Evolutionary conservation across 179 eudicot genomes (phyloP), one percentile per base, ranked within the genome.

Genomic region (Carnegiea gigantea): DNA sequence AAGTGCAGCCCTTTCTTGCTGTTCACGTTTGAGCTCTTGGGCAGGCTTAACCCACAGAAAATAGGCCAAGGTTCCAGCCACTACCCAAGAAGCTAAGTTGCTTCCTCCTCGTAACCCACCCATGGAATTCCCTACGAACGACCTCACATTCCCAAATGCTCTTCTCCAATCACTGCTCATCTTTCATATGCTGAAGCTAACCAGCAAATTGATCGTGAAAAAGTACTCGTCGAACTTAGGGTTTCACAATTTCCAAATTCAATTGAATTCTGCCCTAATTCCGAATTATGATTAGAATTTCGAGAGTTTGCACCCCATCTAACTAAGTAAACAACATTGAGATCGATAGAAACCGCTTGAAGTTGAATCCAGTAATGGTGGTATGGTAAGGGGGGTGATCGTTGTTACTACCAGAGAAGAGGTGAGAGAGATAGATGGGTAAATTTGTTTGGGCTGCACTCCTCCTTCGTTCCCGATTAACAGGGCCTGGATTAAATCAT

Each of bases 11-110:
- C 48, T 70, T 71, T 81, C 89, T 81, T 84, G 38, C 17, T 93
- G 97, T 53, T 89, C 85, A 74, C 86, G 88, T 64, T 88, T 90
- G 78, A 92, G 98, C 62, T 93, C 90, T 80, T 88, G 97, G 28
- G 96, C 88, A 30, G 97, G 98, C 70, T 91, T 93, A 60, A 95
- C 86, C 97, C 97, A 95, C 4, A 95, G 87, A 77, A 74, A 91
- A 82, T 95, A 95, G 21, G 98, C 98, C 77, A 95, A 83, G 76
- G 95, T 89, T 80, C 93, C 97, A 74, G 98, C 98, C 30, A 93
- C 97, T 3, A 83, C 86, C 98, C 98, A 95, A 0, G 97, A 91
- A 26, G 97, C 98, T 28, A 93, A 67, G 38, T 89, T 95, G 81
- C 84, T 75, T 20, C 93, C 90, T 8, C 98, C 97, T 67, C 92